Evolutionary conservation across 768 basidiomycete species (phyloP).

Genomic region (Polyporus arcularius): DNA sequence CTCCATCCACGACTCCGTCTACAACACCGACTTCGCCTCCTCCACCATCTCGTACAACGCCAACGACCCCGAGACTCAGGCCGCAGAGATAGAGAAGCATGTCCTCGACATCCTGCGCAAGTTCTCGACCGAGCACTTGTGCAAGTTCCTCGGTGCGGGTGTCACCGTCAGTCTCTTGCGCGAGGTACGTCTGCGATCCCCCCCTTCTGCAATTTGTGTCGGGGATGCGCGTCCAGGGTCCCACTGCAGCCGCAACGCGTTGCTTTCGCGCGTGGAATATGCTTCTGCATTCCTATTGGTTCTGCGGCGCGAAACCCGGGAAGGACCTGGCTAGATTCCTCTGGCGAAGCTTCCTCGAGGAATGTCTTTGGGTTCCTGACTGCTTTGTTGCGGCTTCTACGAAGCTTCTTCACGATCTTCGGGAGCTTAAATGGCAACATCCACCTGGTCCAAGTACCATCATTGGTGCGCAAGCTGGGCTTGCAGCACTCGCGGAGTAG

Average conservation of each 20-base stretch:
- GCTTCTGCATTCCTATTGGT: not conserved
- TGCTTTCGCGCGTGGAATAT: not conserved
- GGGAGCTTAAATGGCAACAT: not conserved
- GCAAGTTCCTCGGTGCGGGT: slow-evolving; percentile 86
- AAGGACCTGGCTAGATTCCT: not conserved
- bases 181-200: slow-evolving; percentile 47
- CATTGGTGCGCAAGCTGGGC: no score
- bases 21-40: slow-evolving; percentile 78
- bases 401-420: not conserved
- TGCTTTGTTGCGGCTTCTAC: no score
- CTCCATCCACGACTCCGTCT: slow-evolving; percentile 84
- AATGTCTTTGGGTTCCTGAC: not conserved
- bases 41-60: slow-evolving; percentile 51
- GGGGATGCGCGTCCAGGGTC: slow-evolving; percentile 9
- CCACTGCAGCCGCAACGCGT: not conserved
- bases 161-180: slow-evolving; percentile 70
- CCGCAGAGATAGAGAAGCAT: slow-evolving; percentile 61
- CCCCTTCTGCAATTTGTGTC: not conserved
- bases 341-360: not conserved
- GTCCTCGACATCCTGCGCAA: slow-evolving; percentile 66
- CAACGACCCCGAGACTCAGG: slow-evolving; percentile 54
- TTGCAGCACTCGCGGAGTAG: not conserved
- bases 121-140: slow-evolving; percentile 75
- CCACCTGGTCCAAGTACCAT: not conserved
- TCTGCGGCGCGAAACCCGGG: not conserved